Base-by-base conservation (phyloP, 225 moss, liverwort and hornwort species). In the Bryum argenteum region DNA sequence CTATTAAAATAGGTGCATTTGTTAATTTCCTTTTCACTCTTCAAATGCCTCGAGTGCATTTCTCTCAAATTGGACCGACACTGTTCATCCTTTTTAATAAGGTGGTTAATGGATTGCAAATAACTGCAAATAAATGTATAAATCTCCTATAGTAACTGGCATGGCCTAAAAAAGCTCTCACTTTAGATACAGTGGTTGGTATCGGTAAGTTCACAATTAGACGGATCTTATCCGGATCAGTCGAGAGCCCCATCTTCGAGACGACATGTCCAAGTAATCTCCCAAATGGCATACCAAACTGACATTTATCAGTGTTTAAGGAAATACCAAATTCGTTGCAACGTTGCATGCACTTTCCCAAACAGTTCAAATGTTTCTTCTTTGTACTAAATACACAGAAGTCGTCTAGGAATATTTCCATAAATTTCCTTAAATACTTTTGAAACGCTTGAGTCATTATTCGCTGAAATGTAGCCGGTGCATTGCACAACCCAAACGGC, bases 401-500 rank as follows among this genome's bases (percentile, higher is more conserved):
- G 20, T 42, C 61, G 20, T 61, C 17, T 0, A 61, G 11, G 2
- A 38, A 62, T 3, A 42, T 62, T 2, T n/a, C 44, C 22, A 69
- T 69, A 2, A 5, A 70, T 1, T 14, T 12, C 0, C 53, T 2
- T 14, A 67, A 8, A 1, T 38, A 69, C 0, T 54, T 0, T 3
- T 39, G 41, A 42, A 69, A 69, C 0, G 68, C 68, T 38, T 38
- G 19, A 0, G 47, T 62, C 62, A 62, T 62, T 0, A 62, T 11
- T 5, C 62, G 1, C 12, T 62, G 62, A 2, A 65, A 40, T 1
- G 55, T 69, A 0, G 14, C 42, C 0, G 40, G 21, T 6, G 13
- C 5, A 26, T 65, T 66, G 37, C 52, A 66, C 3, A 66, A n/a
- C 1, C 51, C 66, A 66, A 67, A 67, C 4, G 11, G 12, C 54